These are phyloP conservation scores for Eurotiales sp. DNA, from an alignment of 2,329 filamentous ascomycete species.

Conservation along the genomic window DNA sequence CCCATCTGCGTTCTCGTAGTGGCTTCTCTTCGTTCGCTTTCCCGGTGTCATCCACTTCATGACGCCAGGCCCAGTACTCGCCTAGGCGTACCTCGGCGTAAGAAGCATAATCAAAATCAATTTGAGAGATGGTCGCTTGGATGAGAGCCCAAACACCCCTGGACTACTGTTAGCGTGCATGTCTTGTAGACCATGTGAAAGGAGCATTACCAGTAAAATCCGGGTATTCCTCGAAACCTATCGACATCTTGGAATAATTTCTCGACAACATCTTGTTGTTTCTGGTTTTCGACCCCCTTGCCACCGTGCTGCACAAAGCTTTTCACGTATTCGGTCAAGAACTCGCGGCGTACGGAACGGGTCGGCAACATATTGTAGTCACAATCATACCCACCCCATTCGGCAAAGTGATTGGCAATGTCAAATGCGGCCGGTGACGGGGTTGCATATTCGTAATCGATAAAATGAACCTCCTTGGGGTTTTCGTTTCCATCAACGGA, in stretches of 20 bases:
- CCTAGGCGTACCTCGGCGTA: slow-evolving; percentile 83
- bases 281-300: slow-evolving; percentile 40
- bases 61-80: slow-evolving; percentile 92
- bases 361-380: slow-evolving; percentile 82
- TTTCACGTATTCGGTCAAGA: slow-evolving; percentile 77
- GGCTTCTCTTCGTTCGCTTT: slow-evolving; percentile 58
- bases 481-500: slow-evolving; percentile 18
- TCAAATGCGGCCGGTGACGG: slow-evolving; percentile 94
- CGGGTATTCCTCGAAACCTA: slow-evolving; percentile 79
- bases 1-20: slow-evolving; percentile 77
- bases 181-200: not conserved
- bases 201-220: slow-evolving; percentile 63
- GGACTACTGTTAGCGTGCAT: slow-evolving; percentile 31
- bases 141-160: slow-evolving; percentile 97
- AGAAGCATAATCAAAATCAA: slow-evolving; percentile 92
- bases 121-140: slow-evolving; percentile 88
- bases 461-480: slow-evolving; percentile 68
- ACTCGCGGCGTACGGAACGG: slow-evolving; percentile 68
- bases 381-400: slow-evolving; percentile 97
- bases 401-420: slow-evolving; percentile 94
- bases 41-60: slow-evolving; percentile 60
- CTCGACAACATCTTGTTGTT: slow-evolving; percentile 62
- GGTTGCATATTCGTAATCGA: slow-evolving; percentile 97
- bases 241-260: slow-evolving; percentile 79
- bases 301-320: slow-evolving; percentile 60